Conservation (phyloP, 345 rosid species). For the Hypericum perforatum region DNA sequence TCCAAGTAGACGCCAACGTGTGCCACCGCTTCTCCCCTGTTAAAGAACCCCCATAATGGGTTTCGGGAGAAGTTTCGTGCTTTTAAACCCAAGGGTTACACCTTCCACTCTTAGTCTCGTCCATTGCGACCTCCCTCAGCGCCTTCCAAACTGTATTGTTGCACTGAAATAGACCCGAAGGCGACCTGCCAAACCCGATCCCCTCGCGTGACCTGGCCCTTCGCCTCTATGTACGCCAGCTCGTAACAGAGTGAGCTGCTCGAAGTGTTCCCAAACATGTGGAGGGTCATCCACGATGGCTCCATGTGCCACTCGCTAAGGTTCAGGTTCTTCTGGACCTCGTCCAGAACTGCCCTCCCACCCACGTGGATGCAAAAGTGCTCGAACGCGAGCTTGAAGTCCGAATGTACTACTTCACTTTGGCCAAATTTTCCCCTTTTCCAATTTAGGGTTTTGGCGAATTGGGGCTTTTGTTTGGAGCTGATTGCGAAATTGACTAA, state of each 20-base stretch:
- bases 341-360: conserved; percentile 77
- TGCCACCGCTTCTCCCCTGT: too few relatives aligned
- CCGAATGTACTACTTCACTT: conserved; percentile 50
- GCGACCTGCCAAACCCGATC: conserved; percentile 94
- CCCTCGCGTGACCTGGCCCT: conserved; percentile 50
- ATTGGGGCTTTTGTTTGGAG: too few relatives aligned
- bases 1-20: too few relatives aligned
- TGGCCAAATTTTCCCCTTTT: too few relatives aligned
- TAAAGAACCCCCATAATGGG: too few relatives aligned
- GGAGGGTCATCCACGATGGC: conserved; percentile 80
- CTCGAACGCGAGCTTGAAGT: conserved; percentile 72
- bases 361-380: conserved; percentile 85
- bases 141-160: conserved; percentile 89
- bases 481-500: too few relatives aligned
- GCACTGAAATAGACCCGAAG: conserved; percentile 88
- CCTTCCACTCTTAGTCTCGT: too few relatives aligned
- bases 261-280: conserved; percentile 83
- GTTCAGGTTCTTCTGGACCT: conserved; percentile 53
- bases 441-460: too few relatives aligned
- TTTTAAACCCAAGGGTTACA: too few relatives aligned
- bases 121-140: too few relatives aligned
- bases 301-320: conserved; percentile 73
- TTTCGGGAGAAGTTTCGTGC: too few relatives aligned
- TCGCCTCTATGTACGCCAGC: conserved; percentile 69
- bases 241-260: conserved; percentile 84